phyloP scores from a whole-genome alignment of 495 filamentous ascomycete species.

The Letharia columbiana region DNA sequence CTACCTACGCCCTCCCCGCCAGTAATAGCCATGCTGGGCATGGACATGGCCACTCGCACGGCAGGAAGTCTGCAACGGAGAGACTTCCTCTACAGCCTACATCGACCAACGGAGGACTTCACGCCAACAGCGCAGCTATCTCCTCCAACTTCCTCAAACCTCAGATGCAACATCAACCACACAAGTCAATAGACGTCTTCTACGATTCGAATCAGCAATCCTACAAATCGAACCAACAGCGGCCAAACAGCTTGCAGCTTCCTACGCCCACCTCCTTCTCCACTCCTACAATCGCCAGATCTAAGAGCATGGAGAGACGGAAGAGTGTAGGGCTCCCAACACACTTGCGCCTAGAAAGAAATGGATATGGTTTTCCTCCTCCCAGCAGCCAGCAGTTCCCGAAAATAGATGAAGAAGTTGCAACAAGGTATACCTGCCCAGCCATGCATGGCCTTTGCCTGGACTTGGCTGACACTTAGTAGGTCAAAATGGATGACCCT shows the following conservation, averaged over 20 bases:
- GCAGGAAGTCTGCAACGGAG: conserved; percentile 15
- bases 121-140: conserved; percentile 8
- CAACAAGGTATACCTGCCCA: conserved; percentile 9
- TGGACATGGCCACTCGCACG: conserved; percentile 23
- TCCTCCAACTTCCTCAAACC: conserved; percentile 6
- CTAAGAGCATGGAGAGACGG: conserved; percentile 25
- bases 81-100: conserved; percentile 15
- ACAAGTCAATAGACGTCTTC: conserved; percentile 6
- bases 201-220: conserved; percentile 1
- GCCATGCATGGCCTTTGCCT: not conserved
- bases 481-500: conserved; percentile 27
- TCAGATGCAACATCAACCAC: conserved; percentile 11
- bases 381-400: conserved; percentile 8
- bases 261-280: conserved; percentile 19
- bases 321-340: conserved; percentile 26
- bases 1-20: conserved; percentile 23
- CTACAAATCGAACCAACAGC: conserved; percentile 3
- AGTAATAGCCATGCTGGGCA: conserved; percentile 9
- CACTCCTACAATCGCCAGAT: conserved; percentile 15
- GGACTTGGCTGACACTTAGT: conserved; percentile 6
- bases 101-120: conserved; percentile 13
- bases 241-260: conserved; percentile 10
- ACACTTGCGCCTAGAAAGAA: conserved; percentile 22
- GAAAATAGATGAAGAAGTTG: conserved; percentile 2
- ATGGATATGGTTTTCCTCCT: conserved; percentile 21